These are phyloP conservation scores for Verbascum thapsus DNA, from an alignment of 257 asterid genomes.

Conservation along the genomic window DNA sequence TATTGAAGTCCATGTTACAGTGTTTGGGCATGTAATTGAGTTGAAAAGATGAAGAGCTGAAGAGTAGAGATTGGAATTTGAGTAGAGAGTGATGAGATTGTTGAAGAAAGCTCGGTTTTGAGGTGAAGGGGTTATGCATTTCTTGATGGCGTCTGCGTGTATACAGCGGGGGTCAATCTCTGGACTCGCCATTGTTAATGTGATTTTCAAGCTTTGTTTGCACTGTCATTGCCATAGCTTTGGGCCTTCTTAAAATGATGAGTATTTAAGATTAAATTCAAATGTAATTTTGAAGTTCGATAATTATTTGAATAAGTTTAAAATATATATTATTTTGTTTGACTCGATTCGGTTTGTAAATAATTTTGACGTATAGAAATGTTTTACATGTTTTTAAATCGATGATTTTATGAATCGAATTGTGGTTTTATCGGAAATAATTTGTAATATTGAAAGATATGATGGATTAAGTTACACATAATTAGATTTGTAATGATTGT, in stretches of 20 bases:
- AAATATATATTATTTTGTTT: too few relatives aligned
- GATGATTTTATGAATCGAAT: too few relatives aligned
- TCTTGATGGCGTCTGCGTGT: constrained; percentile 61
- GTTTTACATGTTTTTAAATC: too few relatives aligned
- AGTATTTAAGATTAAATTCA: too few relatives aligned
- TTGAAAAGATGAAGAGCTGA: constrained; percentile 60
- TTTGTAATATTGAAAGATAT: too few relatives aligned
- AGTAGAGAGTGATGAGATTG: constrained; percentile 75
- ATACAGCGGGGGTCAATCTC: constrained; percentile 55
- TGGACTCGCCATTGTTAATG: constrained; percentile 30
- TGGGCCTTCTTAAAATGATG: not conserved
- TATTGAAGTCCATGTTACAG: constrained; percentile 76
- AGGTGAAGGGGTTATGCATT: constrained; percentile 34
- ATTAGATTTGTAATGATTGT: too few relatives aligned
- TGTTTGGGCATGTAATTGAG: constrained; percentile 63
- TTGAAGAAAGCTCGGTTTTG: constrained; percentile 52
- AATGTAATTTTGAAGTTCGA: too few relatives aligned
- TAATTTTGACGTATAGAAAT: too few relatives aligned
- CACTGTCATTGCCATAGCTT: not conserved
- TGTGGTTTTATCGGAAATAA: too few relatives aligned
- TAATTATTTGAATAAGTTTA: too few relatives aligned
- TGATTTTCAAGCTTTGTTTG: not conserved
- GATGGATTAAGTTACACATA: too few relatives aligned
- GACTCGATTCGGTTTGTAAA: too few relatives aligned
- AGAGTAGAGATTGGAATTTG: constrained; percentile 50